Percentiles rank a stretch among this genome's conserved stretches.
Evolutionary conservation across 2,329 filamentous ascomycete species (phyloP).

Genomic region (Zalaria sp.): DNA sequence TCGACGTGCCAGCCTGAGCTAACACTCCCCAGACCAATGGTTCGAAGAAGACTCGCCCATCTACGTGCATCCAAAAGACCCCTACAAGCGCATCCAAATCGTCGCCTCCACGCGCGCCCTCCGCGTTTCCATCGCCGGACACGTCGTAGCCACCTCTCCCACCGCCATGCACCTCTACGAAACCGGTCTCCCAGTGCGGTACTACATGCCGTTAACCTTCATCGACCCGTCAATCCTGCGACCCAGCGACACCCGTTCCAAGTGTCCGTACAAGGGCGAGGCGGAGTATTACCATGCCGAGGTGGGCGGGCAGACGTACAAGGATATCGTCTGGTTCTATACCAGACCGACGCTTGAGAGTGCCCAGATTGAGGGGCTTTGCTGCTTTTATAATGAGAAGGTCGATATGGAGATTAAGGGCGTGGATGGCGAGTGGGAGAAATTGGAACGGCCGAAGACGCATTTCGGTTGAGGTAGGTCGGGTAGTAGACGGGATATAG

Average conservation of each 20-base stretch:
- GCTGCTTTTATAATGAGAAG: slow-evolving; percentile 55
- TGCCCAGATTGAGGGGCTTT: slow-evolving; percentile 35
- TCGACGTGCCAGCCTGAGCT: neutral
- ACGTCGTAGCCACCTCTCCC: slow-evolving; percentile 31
- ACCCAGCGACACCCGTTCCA: slow-evolving; percentile 38
- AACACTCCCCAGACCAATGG: slow-evolving; percentile 24
- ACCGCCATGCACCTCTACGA: slow-evolving; percentile 43
- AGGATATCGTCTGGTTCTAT: slow-evolving; percentile 51
- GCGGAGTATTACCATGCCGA: slow-evolving; percentile 48
- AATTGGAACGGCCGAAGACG: slow-evolving; percentile 16
- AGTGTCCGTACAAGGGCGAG: slow-evolving; percentile 54
- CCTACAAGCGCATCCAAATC: slow-evolving; percentile 51
- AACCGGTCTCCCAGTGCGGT: slow-evolving; percentile 43
- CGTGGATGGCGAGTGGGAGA: slow-evolving; percentile 19
- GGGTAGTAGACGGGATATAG: neutral
- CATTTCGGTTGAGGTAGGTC: slow-evolving; percentile 10
- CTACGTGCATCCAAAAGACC: slow-evolving; percentile 51
- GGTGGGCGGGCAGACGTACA: slow-evolving; percentile 27
- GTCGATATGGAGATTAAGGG: slow-evolving; percentile 49
- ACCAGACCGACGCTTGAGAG: slow-evolving; percentile 42
- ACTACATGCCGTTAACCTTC: slow-evolving; percentile 42
- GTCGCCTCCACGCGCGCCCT: slow-evolving; percentile 40
- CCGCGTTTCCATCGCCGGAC: slow-evolving; percentile 34
- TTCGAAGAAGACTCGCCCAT: slow-evolving; percentile 47
- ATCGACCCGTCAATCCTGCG: slow-evolving; percentile 28